phyloP scores from a whole-genome alignment of 1,284 basidiomycete genomes.

The Naganishia liquefaciens region DNA sequence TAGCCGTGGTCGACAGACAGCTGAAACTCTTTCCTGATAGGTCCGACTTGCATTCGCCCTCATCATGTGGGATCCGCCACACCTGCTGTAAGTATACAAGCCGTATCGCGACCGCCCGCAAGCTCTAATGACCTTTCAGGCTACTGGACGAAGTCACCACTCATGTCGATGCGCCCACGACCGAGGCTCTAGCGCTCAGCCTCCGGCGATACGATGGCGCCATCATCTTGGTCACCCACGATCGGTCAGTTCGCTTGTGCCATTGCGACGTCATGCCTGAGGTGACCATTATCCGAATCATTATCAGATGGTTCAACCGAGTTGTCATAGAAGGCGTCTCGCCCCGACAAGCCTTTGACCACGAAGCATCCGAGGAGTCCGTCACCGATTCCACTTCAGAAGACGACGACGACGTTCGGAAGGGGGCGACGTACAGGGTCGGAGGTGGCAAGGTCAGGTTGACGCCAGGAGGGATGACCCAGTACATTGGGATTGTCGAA shows the following conservation, averaged over 20 bases:
- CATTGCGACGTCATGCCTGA: slow-evolving; percentile 9
- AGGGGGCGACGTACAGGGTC: too few relatives aligned
- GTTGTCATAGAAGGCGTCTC: slow-evolving; percentile 54
- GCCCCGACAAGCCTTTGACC: slow-evolving; percentile 34
- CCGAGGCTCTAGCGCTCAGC: slow-evolving; percentile 62
- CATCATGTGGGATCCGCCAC: too few relatives aligned
- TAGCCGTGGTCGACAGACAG: too few relatives aligned
- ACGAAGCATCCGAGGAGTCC: slow-evolving; percentile 38
- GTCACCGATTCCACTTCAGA: too few relatives aligned
- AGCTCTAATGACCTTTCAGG: slow-evolving; percentile 41
- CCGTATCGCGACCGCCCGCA: too few relatives aligned
- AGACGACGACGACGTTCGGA: too few relatives aligned
- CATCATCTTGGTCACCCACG: slow-evolving; percentile 68
- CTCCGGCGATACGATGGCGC: slow-evolving; percentile 63
- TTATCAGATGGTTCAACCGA: slow-evolving; percentile 43
- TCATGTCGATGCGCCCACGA: slow-evolving; percentile 68
- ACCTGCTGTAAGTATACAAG: too few relatives aligned
- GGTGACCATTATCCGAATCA: slow-evolving; percentile 27
- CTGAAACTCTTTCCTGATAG: too few relatives aligned
- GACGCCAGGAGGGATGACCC: too few relatives aligned
- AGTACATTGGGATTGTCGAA: too few relatives aligned
- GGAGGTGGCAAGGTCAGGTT: too few relatives aligned
- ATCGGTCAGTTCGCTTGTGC: slow-evolving; percentile 56
- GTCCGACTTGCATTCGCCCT: too few relatives aligned
- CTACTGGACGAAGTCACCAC: slow-evolving; percentile 70